Evolutionary conservation across 2,329 filamentous ascomycete genomes (phyloP).

Genomic region (Penicillium sp.): DNA sequence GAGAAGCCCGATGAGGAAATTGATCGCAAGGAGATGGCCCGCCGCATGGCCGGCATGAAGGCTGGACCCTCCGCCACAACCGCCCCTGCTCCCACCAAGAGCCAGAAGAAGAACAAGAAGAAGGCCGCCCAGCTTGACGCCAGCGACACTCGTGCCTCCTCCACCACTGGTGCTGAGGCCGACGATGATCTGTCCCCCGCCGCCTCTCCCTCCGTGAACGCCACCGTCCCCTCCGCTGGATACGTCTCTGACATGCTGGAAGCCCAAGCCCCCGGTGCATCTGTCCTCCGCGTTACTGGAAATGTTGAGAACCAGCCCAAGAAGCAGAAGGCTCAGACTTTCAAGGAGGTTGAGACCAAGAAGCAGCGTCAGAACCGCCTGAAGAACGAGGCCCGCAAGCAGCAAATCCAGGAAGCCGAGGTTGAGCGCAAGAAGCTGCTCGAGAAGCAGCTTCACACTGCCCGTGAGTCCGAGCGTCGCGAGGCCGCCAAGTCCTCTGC

Average conservation of each 20-base stretch:
- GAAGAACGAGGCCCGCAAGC: conserved; percentile 81
- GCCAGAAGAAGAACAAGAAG: conserved; percentile 69
- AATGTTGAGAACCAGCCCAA: conserved; percentile 58
- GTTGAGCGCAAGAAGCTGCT: conserved; percentile 72
- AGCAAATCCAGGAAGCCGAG: conserved; percentile 74
- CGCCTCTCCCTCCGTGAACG: conserved; percentile 62
- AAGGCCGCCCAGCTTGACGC: conserved; percentile 58
- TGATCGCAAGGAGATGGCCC: conserved; percentile 75
- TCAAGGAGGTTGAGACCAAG: conserved; percentile 77
- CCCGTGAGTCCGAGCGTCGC: conserved; percentile 81
- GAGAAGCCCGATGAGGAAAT: conserved; percentile 58
- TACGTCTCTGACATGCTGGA: conserved; percentile 94
- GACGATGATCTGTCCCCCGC: conserved; percentile 77
- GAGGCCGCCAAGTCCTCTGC: conserved; percentile 57
- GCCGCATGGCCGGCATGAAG: conserved; percentile 70
- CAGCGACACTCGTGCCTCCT: conserved; percentile 63
- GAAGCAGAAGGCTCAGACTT: conserved; percentile 60
- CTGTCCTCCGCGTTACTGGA: conserved; percentile 76
- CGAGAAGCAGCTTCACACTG: conserved; percentile 80
- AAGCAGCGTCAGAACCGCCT: conserved; percentile 91
- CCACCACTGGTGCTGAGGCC: conserved; percentile 71
- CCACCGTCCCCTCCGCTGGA: conserved; percentile 49
- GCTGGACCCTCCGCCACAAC: conserved; percentile 63
- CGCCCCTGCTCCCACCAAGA: conserved; percentile 37
- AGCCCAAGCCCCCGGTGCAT: conserved; percentile 65